A percentile compares a stretch with the other conserved stretches of the same genome.
Evolutionary conservation across 1,139 yeast species (phyloP).

Genomic region (Lodderomyces beijingensis): DNA sequence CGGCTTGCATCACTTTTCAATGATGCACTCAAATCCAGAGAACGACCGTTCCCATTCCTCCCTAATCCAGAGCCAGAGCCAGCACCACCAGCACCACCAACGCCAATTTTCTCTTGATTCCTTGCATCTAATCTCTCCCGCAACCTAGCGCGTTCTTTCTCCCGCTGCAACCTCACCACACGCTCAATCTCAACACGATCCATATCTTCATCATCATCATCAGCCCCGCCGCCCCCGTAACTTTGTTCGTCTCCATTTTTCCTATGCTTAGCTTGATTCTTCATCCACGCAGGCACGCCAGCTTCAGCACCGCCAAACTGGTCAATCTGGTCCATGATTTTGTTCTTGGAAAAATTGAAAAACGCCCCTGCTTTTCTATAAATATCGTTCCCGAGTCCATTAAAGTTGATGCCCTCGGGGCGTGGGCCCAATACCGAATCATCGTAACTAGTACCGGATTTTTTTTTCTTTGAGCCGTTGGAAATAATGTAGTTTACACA

Average conservation of each 20-base stretch:
- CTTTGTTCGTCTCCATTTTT: conserved; percentile 36
- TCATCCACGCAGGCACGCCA: conserved; percentile 79
- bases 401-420: conserved; percentile 30
- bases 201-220: conserved; percentile 42
- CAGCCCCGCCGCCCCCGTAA: conserved; percentile 39
- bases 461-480: conserved; percentile 5
- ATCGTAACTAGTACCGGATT: conserved; percentile 3
- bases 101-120: background rate
- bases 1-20: background rate
- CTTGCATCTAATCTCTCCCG: conserved; percentile 21
- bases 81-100: conserved; percentile 1
- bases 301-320: conserved; percentile 42
- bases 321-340: conserved; percentile 55
- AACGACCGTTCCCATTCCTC: background rate
- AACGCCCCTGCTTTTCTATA: conserved; percentile 60
- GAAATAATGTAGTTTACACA: conserved; percentile 71
- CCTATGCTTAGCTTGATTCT: conserved; percentile 48
- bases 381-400: conserved; percentile 60
- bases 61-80: no score
- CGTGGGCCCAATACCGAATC: conserved; percentile 14
- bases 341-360: conserved; percentile 57
- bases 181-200: conserved; percentile 38
- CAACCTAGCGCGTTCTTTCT: conserved; percentile 34
- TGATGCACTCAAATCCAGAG: background rate
- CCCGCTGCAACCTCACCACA: conserved; percentile 36